Percentiles rank a stretch among this genome's conserved stretches.
Evolutionary conservation across 805 yeast species (phyloP).

Genomic region (Lachancea sp.): DNA sequence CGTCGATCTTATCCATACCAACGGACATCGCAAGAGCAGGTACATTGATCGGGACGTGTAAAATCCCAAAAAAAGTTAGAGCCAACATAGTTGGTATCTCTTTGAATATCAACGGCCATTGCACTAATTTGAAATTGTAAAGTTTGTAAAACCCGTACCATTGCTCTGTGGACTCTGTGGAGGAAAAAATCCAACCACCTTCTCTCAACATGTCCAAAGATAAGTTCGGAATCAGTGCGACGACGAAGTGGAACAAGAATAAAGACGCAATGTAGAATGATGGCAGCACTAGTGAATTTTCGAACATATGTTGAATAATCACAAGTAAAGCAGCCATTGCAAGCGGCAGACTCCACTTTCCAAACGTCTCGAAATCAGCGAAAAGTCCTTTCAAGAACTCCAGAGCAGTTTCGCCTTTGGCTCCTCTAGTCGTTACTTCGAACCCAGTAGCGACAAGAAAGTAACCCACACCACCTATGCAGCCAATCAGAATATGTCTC

Average conservation of each 20-base stretch:
- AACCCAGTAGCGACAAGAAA: slow-evolving; percentile 84
- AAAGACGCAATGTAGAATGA: slow-evolving; percentile 70
- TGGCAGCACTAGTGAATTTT: slow-evolving; percentile 74
- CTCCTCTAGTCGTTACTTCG: slow-evolving; percentile 80
- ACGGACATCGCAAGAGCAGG: slow-evolving; percentile 93
- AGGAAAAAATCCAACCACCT: slow-evolving; percentile 76
- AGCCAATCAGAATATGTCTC: slow-evolving; percentile 90
- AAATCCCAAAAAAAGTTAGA: slow-evolving; percentile 86
- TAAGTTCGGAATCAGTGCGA: slow-evolving; percentile 61
- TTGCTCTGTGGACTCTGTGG: slow-evolving; percentile 53
- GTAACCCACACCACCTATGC: slow-evolving; percentile 98
- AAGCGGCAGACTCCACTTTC: slow-evolving; percentile 70
- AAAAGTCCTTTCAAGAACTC: slow-evolving; percentile 46
- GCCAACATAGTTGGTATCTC: slow-evolving; percentile 94
- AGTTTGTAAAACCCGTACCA: slow-evolving; percentile 83
- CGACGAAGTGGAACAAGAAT: slow-evolving; percentile 57
- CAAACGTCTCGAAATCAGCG: slow-evolving; percentile 35
- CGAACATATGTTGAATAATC: slow-evolving; percentile 50
- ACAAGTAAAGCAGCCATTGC: slow-evolving; percentile 55
- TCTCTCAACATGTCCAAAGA: slow-evolving; percentile 55
- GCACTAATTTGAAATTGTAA: slow-evolving; percentile 64
- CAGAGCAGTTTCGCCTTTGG: slow-evolving; percentile 58
- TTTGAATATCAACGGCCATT: slow-evolving; percentile 60
- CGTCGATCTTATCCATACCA: slow-evolving; percentile 76
- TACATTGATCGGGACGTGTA: slow-evolving; percentile 96